Evolutionary conservation across 768 basidiomycete species (phyloP).

Genomic region (Guyanaporus albipodus): DNA sequence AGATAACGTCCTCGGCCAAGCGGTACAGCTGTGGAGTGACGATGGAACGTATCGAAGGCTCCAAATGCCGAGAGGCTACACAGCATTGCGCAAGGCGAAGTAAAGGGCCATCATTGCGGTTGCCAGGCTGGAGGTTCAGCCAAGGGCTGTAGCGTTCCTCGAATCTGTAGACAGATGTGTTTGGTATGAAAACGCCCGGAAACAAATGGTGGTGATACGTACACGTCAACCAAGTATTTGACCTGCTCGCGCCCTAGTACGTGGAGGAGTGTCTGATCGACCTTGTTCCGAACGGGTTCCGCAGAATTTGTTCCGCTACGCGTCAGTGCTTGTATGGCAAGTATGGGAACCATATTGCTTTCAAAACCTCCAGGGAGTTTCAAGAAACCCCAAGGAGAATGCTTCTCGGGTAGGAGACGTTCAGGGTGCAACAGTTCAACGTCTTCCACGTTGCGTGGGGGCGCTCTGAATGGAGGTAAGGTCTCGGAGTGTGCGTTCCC

Average conservation of each 20-base stretch:
- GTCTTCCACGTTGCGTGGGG: constrained; percentile 20
- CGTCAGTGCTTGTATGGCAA: constrained; percentile 42
- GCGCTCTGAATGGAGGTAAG: constrained; percentile 18
- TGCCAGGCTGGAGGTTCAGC: constrained; percentile 37
- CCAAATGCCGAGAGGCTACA: constrained; percentile 43
- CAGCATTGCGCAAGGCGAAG: constrained; percentile 45
- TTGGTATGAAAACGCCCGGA: background rate
- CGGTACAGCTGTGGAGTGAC: constrained; percentile 40
- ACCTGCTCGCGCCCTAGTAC: constrained; percentile 35
- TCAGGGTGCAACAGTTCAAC: constrained; percentile 33
- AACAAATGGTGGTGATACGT: constrained; percentile 7
- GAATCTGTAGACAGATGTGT: constrained; percentile 31
- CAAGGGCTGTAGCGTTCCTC: constrained; percentile 43
- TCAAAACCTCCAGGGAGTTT: constrained; percentile 37
- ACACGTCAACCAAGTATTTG: constrained; percentile 39
- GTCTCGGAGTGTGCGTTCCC: constrained; percentile 11
- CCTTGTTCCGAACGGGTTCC: constrained; percentile 23
- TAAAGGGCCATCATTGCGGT: constrained; percentile 30
- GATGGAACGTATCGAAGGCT: constrained; percentile 31
- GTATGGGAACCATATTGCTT: constrained; percentile 43
- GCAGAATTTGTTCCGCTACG: constrained; percentile 22
- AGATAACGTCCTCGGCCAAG: constrained; percentile 38
- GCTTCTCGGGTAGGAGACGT: constrained; percentile 34
- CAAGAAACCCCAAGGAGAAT: constrained; percentile 38
- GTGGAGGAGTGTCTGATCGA: constrained; percentile 27